Percentiles rank a stretch among this genome's conserved stretches.
Evolutionary conservation across 768 basidiomycete species (phyloP).

Genomic region (Pulveroboletus frians): DNA sequence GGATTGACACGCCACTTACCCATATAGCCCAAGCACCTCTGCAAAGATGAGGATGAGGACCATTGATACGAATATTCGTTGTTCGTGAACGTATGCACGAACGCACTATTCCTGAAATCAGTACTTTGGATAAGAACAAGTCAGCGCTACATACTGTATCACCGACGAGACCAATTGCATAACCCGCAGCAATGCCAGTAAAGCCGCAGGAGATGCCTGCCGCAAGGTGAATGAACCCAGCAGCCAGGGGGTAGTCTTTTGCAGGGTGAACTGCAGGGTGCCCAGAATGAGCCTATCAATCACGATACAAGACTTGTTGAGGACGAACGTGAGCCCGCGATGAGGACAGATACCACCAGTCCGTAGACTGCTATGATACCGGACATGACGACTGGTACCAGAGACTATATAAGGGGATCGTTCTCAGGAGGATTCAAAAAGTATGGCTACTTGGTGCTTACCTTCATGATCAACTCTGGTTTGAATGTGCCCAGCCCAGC

Average conservation of each 20-base stretch:
- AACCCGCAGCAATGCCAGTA: constrained; percentile 89
- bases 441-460: constrained; percentile 22
- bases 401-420: constrained; percentile 49
- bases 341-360: constrained; percentile 91
- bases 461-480: constrained; percentile 99
- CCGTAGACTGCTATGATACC: constrained; percentile 98
- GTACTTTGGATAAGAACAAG: background rate
- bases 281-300: constrained; percentile 13
- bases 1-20: constrained; percentile 40
- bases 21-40: constrained; percentile 87
- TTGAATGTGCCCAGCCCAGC: constrained; percentile 89
- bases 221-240: constrained; percentile 88
- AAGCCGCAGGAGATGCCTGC: constrained; percentile 89
- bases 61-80: constrained; percentile 91
- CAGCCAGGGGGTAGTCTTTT: constrained; percentile 71
- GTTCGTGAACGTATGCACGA: constrained; percentile 86
- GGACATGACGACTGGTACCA: constrained; percentile 97
- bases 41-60: constrained; percentile 92
- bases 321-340: constrained; percentile 59
- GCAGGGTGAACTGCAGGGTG: constrained; percentile 49
- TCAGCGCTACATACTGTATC: constrained; percentile 65
- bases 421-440: background rate
- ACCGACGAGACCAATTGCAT: constrained; percentile 91
- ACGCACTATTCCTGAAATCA: constrained; percentile 56
- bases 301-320: background rate